Base-by-base conservation (phyloP, 2,329 filamentous ascomycete genomes). In the Talaromyces amestolkiae region DNA sequence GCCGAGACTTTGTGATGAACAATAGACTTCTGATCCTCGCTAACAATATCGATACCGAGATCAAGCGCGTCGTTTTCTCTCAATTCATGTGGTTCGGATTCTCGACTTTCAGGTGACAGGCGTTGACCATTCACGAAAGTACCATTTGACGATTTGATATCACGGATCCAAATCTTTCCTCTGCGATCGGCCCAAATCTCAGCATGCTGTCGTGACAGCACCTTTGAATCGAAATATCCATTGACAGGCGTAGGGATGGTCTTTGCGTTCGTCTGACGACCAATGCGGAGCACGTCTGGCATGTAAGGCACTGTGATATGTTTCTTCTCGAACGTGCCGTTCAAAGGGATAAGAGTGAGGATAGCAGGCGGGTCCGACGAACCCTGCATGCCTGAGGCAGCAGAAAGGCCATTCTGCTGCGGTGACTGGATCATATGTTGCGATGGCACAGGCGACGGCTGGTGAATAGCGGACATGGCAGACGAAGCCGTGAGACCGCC, bases 1-100 rank as follows among this genome's bases (percentile, higher is more conserved):
- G 95, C 93, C 22, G 94, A 93, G 58, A 99, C 95, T 76, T 99
- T 99, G 81, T 98, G 95, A 75, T 99, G 95, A 15, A 99, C 93
- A 33, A 99, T 93, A 0, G 93, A 97, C 80, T 97, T 98, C 77
- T 98, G 94, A 76, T 99, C 95, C 77, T 99, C 95, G 78, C 92
- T 97, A 61, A 99, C 94, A 74, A 99, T 99, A 75, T 99, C 95
- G 72, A 99, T 99, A 64, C 95, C 95, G 41, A 99, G 85, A 75
- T 99, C 95, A 62, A 99, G 82, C 68, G 95, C 92, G 75, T 99
- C 95, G 70, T 92, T 89, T 66, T 94, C 93, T 73, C 93, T 90
- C 39, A 99, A 82, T 75, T 98, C 94, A 75, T 97, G 92, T 0
- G 95, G 93, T 68, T 98, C 95, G 0, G 94, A 98, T 78, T 99